Percentiles rank a stretch among this genome's conserved stretches.
Evolutionary conservation across 768 basidiomycete genomes (phyloP).

Genomic region (Kwoniella europaea): DNA sequence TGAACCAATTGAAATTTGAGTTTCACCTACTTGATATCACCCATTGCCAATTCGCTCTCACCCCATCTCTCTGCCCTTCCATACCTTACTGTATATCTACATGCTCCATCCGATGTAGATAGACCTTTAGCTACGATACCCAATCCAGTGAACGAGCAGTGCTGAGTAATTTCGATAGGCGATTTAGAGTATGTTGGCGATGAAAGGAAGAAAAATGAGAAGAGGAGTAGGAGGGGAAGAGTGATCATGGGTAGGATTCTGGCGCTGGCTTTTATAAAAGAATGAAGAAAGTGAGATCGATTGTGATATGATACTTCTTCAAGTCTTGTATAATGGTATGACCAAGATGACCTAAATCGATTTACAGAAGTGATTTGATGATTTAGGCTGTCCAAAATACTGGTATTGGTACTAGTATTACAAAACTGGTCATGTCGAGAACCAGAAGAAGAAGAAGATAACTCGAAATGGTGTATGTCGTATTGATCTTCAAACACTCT

Average conservation of each 20-base stretch:
- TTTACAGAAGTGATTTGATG: neutral
- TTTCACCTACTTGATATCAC: conserved; percentile 3
- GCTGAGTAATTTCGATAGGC: neutral
- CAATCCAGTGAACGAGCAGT: neutral
- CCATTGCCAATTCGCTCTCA: conserved; percentile 5
- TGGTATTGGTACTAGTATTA: neutral
- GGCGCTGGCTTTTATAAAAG: neutral
- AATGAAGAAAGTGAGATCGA: neutral
- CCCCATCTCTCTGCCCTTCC: conserved; percentile 35
- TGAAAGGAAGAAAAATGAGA: neutral
- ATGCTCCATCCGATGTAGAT: conserved; percentile 24
- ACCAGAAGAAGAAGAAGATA: neutral
- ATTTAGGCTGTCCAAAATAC: neutral
- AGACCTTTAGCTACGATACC: conserved; percentile 2
- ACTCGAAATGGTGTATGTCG: neutral
- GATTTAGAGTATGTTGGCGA: neutral
- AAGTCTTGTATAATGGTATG: neutral
- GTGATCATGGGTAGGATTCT: neutral
- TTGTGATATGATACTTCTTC: neutral
- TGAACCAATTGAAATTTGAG: neutral
- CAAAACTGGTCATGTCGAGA: too few species aligned
- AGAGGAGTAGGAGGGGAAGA: neutral
- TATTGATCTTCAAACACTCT: conserved; percentile 22
- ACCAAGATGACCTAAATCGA: neutral
- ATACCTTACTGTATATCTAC: conserved; percentile 39